Evolutionary conservation across 2,329 filamentous ascomycete genomes (phyloP).

Genomic region (Exophiala spinifera): DNA sequence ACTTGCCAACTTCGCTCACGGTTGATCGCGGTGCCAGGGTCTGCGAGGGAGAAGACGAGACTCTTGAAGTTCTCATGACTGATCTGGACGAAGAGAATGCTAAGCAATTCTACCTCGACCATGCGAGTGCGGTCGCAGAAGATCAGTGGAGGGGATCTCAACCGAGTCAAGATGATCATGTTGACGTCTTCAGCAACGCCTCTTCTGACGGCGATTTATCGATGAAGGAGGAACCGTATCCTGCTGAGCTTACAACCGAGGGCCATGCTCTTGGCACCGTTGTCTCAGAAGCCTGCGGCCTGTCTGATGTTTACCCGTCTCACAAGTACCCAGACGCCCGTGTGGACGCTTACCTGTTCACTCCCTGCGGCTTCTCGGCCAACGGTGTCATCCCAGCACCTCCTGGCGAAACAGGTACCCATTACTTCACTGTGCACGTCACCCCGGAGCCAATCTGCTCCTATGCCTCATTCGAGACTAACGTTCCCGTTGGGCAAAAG

Average conservation of each 20-base stretch:
- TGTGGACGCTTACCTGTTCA: conserved; percentile 94
- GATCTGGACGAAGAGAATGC: conserved; percentile 65
- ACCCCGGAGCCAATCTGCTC: conserved; percentile 96
- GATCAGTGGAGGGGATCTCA: conserved; percentile 71
- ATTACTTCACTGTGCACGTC: conserved; percentile 98
- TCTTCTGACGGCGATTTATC: conserved; percentile 60
- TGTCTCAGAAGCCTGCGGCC: conserved; percentile 83
- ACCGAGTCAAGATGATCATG: conserved; percentile 55
- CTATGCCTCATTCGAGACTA: conserved; percentile 97
- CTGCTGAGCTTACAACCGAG: conserved; percentile 80
- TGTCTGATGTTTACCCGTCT: conserved; percentile 83
- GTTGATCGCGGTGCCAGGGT: conserved; percentile 28
- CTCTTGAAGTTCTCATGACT: conserved; percentile 65
- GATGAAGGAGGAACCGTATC: conserved; percentile 57
- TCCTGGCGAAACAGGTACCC: conserved; percentile 56
- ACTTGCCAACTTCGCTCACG: conserved; percentile 45
- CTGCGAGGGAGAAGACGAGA: conserved; percentile 44
- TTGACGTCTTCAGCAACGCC: conserved; percentile 77
- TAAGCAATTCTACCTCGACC: conserved; percentile 67
- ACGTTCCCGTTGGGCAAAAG: conserved; percentile 84
- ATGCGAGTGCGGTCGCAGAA: conserved; percentile 87
- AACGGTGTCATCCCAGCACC: conserved; percentile 90
- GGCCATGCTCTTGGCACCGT: conserved; percentile 90
- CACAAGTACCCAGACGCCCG: conserved; percentile 86
- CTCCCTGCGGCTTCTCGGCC: conserved; percentile 93